Evolutionary conservation across 768 basidiomycete species (phyloP), one percentile per base, ranked within the genome.

Genomic region (Exsudoporus frostii): DNA sequence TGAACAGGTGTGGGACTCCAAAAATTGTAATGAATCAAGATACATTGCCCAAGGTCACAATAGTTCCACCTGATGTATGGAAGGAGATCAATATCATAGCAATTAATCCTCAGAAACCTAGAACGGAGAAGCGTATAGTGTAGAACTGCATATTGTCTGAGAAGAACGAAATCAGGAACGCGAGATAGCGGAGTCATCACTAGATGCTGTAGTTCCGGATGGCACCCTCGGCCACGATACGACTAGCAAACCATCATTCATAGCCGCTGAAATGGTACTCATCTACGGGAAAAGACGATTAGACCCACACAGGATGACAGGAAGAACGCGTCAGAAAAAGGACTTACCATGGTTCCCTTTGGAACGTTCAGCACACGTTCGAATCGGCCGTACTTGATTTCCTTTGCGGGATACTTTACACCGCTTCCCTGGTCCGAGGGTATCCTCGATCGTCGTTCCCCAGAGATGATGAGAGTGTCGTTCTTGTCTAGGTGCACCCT

Each of bases 311-410:
- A 56, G 49, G 37, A 50, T 38, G 52, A 40, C 22, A 19, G 32
- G 22, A 52, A 29, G 34, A 33, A 51, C 22, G 38, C 50, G 37
- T 46, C 37, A 38, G 38, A 37, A 34, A 14, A 24, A 25, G 19
- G 49, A 51, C 66, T 59, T 33, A 68, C 75, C 64, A 73, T 67
- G 14, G 71, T 71, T 10, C 74, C 73, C 19, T 62, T 56, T 22
- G 75, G 75, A 45, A 76, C 64, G 24, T 59, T 52, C 19, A 76
- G 61, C 6, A 64, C 62, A 45, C 75, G 73, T 48, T 65, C 65
- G 39, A 75, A 76, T 48, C 59, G 59, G 43, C 75, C 75, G 42
- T 73, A 76, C 47, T 72, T 73, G 50, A 76, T 68, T 59, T 76
- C 75, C 51, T 67, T 70, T 45, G 66, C 54, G 20, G 57, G 66